Conservation (phyloP, 2,329 filamentous ascomycete genomes). For the Epichloe baconii region DNA sequence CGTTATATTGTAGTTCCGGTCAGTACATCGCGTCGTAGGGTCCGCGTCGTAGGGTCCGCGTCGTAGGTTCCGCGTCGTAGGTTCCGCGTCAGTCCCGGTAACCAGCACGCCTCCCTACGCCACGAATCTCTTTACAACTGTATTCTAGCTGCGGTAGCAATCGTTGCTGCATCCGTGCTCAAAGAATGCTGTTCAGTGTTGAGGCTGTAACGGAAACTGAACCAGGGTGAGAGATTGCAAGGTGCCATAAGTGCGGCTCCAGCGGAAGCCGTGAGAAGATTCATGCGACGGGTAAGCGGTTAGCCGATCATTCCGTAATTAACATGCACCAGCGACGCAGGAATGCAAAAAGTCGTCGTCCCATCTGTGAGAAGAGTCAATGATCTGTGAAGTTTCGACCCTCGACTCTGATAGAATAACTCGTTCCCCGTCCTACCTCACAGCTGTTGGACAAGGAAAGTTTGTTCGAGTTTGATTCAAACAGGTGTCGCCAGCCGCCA, state of each 20-base stretch:
- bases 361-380: no score
- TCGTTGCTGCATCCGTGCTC: slow-evolving; percentile 48
- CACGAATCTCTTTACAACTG: slow-evolving; percentile 47
- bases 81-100: no score
- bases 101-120: no score
- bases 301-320: neutral
- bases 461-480: no score
- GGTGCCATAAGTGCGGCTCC: slow-evolving; percentile 42
- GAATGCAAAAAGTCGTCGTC: neutral
- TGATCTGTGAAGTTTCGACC: neutral
- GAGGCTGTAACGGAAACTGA: slow-evolving; percentile 56
- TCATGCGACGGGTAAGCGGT: neutral
- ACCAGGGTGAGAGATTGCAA: slow-evolving; percentile 44
- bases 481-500: neutral
- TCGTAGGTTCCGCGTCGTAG: no score
- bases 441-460: no score
- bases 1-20: no score
- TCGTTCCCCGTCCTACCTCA: no score
- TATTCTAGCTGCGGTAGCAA: slow-evolving; percentile 48
- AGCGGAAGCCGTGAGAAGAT: slow-evolving; percentile 31
- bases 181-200: slow-evolving; percentile 51
- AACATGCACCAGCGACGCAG: neutral
- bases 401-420: no score
- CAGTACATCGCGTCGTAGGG: no score
- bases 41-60: no score